Evolutionary conservation across 2,329 filamentous ascomycete species (phyloP).

Genomic region (Amesomyces nigricolor): DNA sequence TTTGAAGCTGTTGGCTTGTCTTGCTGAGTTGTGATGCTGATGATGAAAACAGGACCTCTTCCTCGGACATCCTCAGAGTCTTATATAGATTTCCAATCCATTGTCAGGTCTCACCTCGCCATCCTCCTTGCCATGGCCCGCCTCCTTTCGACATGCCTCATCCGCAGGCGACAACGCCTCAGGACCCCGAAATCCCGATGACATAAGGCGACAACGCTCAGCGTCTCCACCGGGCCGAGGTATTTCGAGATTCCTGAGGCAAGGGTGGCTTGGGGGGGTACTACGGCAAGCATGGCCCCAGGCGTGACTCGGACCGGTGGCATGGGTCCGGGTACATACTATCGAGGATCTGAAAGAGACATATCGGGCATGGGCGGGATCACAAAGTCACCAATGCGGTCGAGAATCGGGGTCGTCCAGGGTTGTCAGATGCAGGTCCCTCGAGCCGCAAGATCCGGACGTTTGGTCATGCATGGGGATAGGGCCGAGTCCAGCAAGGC

Average conservation of each 20-base stretch:
- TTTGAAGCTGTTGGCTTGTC: conserved; percentile 1
- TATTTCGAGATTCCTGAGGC: conserved; percentile 10
- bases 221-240: conserved; percentile 4
- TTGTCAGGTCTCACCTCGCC: neutral
- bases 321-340: conserved; percentile 1
- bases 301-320: conserved; percentile 14
- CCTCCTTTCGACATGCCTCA: conserved; percentile 6
- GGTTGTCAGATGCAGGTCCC: conserved; percentile 11
- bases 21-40: conserved; percentile 17
- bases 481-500: conserved; percentile 1
- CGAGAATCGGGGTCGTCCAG: conserved; percentile 1
- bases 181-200: conserved; percentile 7
- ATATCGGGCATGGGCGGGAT: neutral
- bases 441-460: conserved; percentile 14
- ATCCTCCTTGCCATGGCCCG: conserved; percentile 1
- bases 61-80: conserved; percentile 8
- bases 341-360: neutral
- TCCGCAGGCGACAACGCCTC: conserved; percentile 17
- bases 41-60: conserved; percentile 20
- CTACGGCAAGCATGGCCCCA: conserved; percentile 1
- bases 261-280: conserved; percentile 3
- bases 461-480: conserved; percentile 9
- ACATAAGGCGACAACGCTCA: conserved; percentile 12
- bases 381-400: conserved; percentile 5
- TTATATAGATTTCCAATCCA: conserved; percentile 22